A percentile compares a stretch with the other conserved stretches of the same genome.
These are phyloP conservation scores for Allomyces macrogynus DNA, from an alignment of 192 early-diverging fungal genomes.

Conservation along the genomic window DNA sequence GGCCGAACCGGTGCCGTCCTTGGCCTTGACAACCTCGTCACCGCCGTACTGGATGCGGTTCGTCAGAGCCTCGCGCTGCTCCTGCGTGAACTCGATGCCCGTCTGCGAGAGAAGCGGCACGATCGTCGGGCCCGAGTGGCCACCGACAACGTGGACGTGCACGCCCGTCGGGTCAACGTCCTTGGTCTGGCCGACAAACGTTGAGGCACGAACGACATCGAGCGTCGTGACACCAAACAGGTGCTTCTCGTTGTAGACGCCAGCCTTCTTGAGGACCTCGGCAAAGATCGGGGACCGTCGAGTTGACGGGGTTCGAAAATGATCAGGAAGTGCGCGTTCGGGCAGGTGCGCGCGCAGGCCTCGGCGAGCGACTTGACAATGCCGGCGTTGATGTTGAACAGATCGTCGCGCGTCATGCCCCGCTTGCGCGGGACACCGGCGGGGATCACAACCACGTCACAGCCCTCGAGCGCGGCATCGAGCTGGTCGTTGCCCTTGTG, in stretches of 20 bases:
- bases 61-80: constrained; percentile 69
- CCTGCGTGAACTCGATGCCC: constrained; percentile 44
- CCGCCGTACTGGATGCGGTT: constrained; percentile 94
- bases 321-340: constrained; percentile 67
- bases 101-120: constrained; percentile 70
- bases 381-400: constrained; percentile 95
- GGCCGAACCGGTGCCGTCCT: constrained; percentile 78
- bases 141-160: constrained; percentile 70
- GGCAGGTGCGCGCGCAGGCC: constrained; percentile 55
- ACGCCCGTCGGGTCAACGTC: constrained; percentile 42
- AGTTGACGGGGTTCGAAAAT: constrained; percentile 98
- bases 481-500: constrained; percentile 45
- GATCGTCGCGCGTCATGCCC: constrained; percentile 95
- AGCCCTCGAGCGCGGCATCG: constrained; percentile 41
- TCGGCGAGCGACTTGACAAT: constrained; percentile 71
- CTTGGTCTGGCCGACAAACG: constrained; percentile 67
- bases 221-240: constrained; percentile 89
- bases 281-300: constrained; percentile 89
- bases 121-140: constrained; percentile 91
- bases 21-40: constrained; percentile 96
- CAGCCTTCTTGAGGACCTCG: constrained; percentile 76
- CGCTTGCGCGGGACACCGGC: constrained; percentile 97
- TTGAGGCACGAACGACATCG: constrained; percentile 82
- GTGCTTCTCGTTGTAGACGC: constrained; percentile 65
- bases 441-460: constrained; percentile 71